These are phyloP conservation scores for Dryas drummondii DNA, from an alignment of 306 rosid species.

Conservation along the genomic window DNA sequence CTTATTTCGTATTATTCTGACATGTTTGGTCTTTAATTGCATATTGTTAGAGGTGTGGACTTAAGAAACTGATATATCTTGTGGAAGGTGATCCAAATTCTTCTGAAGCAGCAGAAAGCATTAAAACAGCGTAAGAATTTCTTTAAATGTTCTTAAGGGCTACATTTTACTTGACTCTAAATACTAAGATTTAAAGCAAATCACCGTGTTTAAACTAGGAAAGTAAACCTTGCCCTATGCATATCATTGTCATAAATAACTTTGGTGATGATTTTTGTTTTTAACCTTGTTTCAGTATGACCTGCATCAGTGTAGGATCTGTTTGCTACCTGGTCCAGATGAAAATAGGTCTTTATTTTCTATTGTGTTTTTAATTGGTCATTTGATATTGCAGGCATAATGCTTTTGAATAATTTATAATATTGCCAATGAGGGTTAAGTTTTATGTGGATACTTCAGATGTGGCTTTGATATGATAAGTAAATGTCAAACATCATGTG, in stretches of 20 bases:
- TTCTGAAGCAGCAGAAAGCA: slow-evolving; percentile 91
- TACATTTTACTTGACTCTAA: neutral
- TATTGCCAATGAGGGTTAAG: neutral
- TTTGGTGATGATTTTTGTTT: neutral
- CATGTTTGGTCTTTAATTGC: slow-evolving; percentile 28
- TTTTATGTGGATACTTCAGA: neutral
- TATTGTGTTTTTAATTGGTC: neutral
- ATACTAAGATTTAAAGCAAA: neutral
- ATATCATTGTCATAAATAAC: neutral
- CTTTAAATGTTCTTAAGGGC: neutral
- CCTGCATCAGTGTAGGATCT: neutral
- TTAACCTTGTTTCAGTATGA: neutral
- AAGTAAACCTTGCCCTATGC: neutral
- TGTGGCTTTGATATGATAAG: neutral
- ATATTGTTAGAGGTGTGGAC: slow-evolving; percentile 77
- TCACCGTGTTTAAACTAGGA: neutral
- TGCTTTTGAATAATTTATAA: no score
- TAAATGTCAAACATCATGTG: neutral
- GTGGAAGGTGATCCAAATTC: slow-evolving; percentile 97
- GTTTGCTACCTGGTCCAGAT: neutral
- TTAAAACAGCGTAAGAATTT: slow-evolving; percentile 86
- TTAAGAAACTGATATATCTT: slow-evolving; percentile 86
- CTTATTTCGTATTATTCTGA: slow-evolving; percentile 18
- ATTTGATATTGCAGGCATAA: neutral
- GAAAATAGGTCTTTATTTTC: neutral